phyloP scores from a whole-genome alignment of 1,139 yeast species.

The Protomyces lactucae-debilis region DNA sequence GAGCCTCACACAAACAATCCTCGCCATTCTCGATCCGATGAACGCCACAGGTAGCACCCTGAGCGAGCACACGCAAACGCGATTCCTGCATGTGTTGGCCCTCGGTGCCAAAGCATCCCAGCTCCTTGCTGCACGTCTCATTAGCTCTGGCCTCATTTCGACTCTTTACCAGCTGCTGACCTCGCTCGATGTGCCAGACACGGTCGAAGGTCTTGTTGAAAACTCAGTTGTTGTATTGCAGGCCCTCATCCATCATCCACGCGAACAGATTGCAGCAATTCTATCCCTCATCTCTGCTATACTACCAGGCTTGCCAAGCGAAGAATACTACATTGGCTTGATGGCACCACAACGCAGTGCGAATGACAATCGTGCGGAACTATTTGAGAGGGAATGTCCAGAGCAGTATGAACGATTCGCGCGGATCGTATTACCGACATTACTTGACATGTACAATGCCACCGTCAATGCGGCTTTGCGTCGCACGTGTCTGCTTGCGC shows the following conservation, averaged over 20 bases:
- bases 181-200: conserved; percentile 37
- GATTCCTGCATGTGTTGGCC: conserved; percentile 40
- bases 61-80: conserved; percentile 30
- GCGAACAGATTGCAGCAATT: conserved; percentile 55
- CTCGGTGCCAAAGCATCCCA: conserved; percentile 46
- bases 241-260: conserved; percentile 69
- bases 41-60: conserved; percentile 27
- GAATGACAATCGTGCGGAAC: background rate
- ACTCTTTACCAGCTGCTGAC: conserved; percentile 39
- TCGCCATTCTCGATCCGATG: conserved; percentile 36
- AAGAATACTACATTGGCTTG: conserved; percentile 45
- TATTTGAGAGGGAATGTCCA: conserved; percentile 34
- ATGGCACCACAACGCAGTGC: conserved; percentile 25
- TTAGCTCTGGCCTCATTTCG: conserved; percentile 37
- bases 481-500: conserved; percentile 53
- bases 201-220: conserved; percentile 29
- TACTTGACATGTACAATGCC: conserved; percentile 67
- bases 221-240: conserved; percentile 51
- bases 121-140: conserved; percentile 35
- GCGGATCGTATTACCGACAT: conserved; percentile 52
- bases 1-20: conserved; percentile 39
- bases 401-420: conserved; percentile 43
- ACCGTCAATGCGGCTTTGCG: conserved; percentile 67
- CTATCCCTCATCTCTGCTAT: conserved; percentile 55
- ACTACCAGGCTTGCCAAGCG: conserved; percentile 40